These are phyloP conservation scores for Tricholoma matsutake DNA, from an alignment of 768 basidiomycete species.

Conservation along the genomic window DNA sequence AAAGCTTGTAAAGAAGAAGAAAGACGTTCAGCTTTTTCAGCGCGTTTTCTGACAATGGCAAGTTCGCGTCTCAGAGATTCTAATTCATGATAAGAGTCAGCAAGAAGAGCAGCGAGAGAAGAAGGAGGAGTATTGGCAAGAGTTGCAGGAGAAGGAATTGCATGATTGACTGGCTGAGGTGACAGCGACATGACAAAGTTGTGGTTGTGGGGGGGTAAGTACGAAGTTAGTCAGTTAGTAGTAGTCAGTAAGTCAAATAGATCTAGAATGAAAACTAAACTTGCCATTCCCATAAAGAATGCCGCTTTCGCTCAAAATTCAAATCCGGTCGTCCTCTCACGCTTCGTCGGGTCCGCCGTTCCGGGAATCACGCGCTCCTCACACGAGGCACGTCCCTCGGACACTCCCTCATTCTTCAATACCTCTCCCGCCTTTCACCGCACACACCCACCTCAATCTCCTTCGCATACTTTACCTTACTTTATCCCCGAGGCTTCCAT, in stretches of 20 bases:
- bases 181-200: neutral
- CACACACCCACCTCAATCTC: too few species aligned
- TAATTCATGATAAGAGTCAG: constrained; percentile 48
- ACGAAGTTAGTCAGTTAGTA: too few species aligned
- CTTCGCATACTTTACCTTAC: too few species aligned
- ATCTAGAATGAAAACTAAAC: too few species aligned
- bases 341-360: neutral
- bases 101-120: constrained; percentile 52
- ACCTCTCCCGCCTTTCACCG: neutral
- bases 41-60: constrained; percentile 34
- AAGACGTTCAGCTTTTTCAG: constrained; percentile 53
- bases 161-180: neutral
- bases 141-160: neutral
- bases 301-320: neutral
- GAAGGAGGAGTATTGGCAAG: neutral
- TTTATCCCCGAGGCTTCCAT: too few species aligned
- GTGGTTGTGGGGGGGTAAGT: too few species aligned
- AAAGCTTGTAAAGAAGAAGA: constrained; percentile 19
- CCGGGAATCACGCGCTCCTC: neutral
- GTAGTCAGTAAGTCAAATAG: too few species aligned
- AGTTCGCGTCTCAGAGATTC: constrained; percentile 54
- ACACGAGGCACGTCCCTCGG: neutral
- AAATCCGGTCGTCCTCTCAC: neutral
- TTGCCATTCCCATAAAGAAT: too few species aligned
- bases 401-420: neutral